A percentile compares a stretch with the other conserved stretches of the same genome.
phyloP scores from a whole-genome alignment of 2,329 filamentous ascomycete genomes.

The Exophiala phaeomuriformis region DNA sequence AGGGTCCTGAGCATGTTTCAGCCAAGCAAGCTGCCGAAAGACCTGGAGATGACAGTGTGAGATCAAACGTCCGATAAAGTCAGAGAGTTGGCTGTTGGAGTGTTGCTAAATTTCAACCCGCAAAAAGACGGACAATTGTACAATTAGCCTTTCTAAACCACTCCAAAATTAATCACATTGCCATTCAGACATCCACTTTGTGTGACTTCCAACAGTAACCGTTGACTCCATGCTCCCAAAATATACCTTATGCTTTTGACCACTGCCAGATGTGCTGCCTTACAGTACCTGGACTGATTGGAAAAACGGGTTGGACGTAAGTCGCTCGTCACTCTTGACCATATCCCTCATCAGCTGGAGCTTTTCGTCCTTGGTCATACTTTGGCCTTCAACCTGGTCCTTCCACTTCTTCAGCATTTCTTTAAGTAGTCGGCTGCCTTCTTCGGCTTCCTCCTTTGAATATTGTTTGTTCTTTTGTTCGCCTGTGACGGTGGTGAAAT shows the following conservation, averaged over 20 bases:
- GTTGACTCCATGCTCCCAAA: conserved; percentile 11
- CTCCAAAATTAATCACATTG: too few species aligned
- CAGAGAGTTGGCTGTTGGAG: background rate
- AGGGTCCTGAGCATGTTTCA: conserved; percentile 24
- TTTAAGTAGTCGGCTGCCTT: conserved; percentile 80
- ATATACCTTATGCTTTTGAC: background rate
- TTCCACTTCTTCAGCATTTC: conserved; percentile 80
- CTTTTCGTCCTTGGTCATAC: conserved; percentile 66
- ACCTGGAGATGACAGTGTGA: conserved; percentile 22
- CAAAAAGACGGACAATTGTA: conserved; percentile 4
- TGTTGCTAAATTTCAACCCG: background rate
- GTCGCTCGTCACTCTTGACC: conserved; percentile 62
- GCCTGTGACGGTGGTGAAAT: conserved; percentile 71
- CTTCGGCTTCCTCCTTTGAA: conserved; percentile 78
- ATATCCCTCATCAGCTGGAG: conserved; percentile 70
- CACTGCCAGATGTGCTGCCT: background rate
- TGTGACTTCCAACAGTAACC: background rate
- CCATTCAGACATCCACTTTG: background rate
- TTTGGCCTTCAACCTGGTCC: conserved; percentile 54
- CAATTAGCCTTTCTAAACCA: background rate
- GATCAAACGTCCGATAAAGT: conserved; percentile 16
- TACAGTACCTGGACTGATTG: conserved; percentile 43
- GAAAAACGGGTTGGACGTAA: conserved; percentile 51
- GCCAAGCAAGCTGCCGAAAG: conserved; percentile 9
- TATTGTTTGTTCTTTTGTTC: conserved; percentile 48